phyloP scores from a whole-genome alignment of 2,329 filamentous ascomycete species.

The Aspergillus ustus region DNA sequence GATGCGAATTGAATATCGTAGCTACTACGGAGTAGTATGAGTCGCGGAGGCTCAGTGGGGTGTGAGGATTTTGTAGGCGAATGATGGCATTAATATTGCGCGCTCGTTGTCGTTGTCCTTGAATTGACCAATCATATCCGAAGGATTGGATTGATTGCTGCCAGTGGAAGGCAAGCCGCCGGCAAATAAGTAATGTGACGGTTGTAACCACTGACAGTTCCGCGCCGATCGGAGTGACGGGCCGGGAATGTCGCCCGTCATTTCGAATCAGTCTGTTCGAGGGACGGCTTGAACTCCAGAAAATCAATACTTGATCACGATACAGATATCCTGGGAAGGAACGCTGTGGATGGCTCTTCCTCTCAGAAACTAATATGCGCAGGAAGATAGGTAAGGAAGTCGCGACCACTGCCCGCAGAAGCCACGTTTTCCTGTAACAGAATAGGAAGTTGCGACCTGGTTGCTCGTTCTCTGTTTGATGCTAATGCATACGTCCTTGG shows the following conservation, averaged over 20 bases:
- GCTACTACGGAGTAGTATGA: too few species aligned
- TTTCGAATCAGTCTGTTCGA: neutral
- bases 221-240: constrained; percentile 3
- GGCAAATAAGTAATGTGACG: neutral
- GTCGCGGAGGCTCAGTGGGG: neutral
- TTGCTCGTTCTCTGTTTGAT: neutral
- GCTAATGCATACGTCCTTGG: neutral
- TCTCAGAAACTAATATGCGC: neutral
- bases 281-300: neutral
- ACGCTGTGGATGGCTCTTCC: too few species aligned
- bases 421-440: neutral
- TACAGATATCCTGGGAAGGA: neutral
- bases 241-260: neutral
- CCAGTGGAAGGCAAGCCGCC: too few species aligned
- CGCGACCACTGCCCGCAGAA: neutral
- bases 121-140: constrained; percentile 10
- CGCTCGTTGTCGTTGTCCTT: neutral
- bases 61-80: neutral
- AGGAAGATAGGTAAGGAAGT: neutral
- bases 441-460: neutral
- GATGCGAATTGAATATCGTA: neutral
- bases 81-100: neutral
- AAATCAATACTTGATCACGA: neutral
- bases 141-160: neutral
- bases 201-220: neutral